Conservation (phyloP, 1,284 basidiomycete species). For the Ganoderma leucocontextum region DNA sequence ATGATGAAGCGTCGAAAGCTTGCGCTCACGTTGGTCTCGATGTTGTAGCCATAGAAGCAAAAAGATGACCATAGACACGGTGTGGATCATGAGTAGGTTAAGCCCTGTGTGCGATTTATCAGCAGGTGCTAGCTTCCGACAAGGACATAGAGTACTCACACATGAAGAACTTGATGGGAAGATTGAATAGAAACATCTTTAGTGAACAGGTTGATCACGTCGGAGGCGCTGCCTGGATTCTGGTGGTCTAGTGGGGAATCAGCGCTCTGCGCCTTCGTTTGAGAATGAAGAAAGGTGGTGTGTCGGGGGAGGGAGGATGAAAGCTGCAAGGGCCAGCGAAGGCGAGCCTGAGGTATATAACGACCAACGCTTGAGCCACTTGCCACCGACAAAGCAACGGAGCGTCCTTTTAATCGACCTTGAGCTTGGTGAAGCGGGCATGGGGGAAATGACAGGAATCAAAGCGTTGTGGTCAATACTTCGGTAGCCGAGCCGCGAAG, state of each 20-base stretch:
- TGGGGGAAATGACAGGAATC: neutral
- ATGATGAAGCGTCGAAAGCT: neutral
- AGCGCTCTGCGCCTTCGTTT: constrained; percentile 6
- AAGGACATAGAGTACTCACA: neutral
- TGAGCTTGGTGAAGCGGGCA: neutral
- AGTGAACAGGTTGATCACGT: neutral
- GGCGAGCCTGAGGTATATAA: neutral
- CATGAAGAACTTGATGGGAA: constrained; percentile 4
- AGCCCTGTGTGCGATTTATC: neutral
- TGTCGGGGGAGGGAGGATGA: neutral
- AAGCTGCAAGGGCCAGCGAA: neutral
- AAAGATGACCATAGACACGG: neutral
- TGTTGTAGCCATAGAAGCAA: neutral
- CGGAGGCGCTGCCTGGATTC: constrained; percentile 1
- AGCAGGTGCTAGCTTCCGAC: neutral
- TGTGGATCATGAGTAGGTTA: neutral
- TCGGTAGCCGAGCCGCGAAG: neutral
- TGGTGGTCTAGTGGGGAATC: neutral
- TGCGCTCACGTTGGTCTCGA: neutral
- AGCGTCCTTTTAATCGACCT: neutral
- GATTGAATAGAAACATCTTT: neutral
- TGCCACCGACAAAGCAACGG: neutral
- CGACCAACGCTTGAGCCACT: constrained; percentile 3
- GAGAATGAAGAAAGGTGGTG: neutral
- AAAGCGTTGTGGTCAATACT: neutral